Conservation (phyloP, 495 filamentous ascomycete species). For the Hypoxylon intermedium region DNA sequence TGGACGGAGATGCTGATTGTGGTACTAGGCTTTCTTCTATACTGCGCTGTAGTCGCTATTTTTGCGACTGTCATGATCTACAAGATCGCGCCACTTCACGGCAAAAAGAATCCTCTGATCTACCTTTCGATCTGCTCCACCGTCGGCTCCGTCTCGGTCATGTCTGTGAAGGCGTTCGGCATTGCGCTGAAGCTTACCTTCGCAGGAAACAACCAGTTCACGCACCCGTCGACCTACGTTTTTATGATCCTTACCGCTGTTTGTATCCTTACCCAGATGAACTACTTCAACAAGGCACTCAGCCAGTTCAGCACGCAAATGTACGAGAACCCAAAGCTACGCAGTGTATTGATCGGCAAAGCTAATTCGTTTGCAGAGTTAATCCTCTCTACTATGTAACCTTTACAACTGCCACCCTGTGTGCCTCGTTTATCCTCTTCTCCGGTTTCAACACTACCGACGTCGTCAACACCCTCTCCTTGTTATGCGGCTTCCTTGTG, state of each 20-base stretch:
- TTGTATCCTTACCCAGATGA: slow-evolving; percentile 98
- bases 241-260: slow-evolving; percentile 91
- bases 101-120: slow-evolving; percentile 92
- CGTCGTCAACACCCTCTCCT: slow-evolving; percentile 88
- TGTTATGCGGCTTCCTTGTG: slow-evolving; percentile 91
- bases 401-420: slow-evolving; percentile 95
- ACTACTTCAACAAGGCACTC: slow-evolving; percentile 98
- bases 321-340: slow-evolving; percentile 59
- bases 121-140: slow-evolving; percentile 97
- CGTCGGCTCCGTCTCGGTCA: slow-evolving; percentile 94
- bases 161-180: slow-evolving; percentile 98
- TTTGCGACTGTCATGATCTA: slow-evolving; percentile 97
- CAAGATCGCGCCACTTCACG: slow-evolving; percentile 83
- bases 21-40: slow-evolving; percentile 79
- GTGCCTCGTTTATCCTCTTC: slow-evolving; percentile 97
- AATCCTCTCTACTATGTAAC: slow-evolving; percentile 99
- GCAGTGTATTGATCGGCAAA: background rate
- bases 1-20: slow-evolving; percentile 39
- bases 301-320: slow-evolving; percentile 97
- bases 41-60: slow-evolving; percentile 74
- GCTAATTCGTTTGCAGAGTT: slow-evolving; percentile 68
- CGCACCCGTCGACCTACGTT: slow-evolving; percentile 91
- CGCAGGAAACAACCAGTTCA: slow-evolving; percentile 90
- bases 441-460: slow-evolving; percentile 96
- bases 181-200: slow-evolving; percentile 95